Evolutionary conservation across 805 yeast species (phyloP).

Genomic region (Ogataea paradorogensis): DNA sequence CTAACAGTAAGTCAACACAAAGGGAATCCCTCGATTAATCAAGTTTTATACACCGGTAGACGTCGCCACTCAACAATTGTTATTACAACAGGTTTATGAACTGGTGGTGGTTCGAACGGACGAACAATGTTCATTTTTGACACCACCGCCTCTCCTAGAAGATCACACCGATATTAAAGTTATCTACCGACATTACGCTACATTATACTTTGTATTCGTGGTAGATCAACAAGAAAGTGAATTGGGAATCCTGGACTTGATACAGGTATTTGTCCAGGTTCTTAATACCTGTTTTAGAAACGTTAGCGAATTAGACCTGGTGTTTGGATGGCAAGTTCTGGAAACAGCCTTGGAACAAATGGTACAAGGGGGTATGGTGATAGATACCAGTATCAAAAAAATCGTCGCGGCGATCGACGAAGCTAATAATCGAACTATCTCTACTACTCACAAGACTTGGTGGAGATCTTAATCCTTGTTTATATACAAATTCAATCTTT

Average conservation of each 20-base stretch:
- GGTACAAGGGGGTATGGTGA: slow-evolving; percentile 97
- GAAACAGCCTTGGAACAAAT: slow-evolving; percentile 90
- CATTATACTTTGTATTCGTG: slow-evolving; percentile 90
- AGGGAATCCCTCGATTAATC: slow-evolving; percentile 83
- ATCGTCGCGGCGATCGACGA: slow-evolving; percentile 84
- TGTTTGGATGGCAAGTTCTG: slow-evolving; percentile 97
- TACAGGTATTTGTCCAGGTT: slow-evolving; percentile 95
- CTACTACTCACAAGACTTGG: slow-evolving; percentile 17
- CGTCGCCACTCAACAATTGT: slow-evolving; percentile 71
- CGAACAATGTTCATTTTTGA: slow-evolving; percentile 81
- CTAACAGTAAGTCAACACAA: slow-evolving; percentile 64
- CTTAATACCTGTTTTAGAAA: slow-evolving; percentile 89
- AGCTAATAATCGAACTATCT: slow-evolving; percentile 50
- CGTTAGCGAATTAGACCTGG: slow-evolving; percentile 93
- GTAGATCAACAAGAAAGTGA: slow-evolving; percentile 97
- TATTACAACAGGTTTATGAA: slow-evolving; percentile 79
- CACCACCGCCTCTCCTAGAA: slow-evolving; percentile 76
- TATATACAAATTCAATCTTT: neutral
- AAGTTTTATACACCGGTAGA: slow-evolving; percentile 93
- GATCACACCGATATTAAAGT: slow-evolving; percentile 77
- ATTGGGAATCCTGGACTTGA: slow-evolving; percentile 86
- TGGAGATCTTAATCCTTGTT: slow-evolving; percentile 3
- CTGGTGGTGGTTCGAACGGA: slow-evolving; percentile 69
- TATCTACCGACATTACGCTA: slow-evolving; percentile 91
- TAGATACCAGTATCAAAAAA: slow-evolving; percentile 79